Base-by-base conservation (phyloP, 140 eudicot genomes). In the Erigeron philadelphicus region DNA sequence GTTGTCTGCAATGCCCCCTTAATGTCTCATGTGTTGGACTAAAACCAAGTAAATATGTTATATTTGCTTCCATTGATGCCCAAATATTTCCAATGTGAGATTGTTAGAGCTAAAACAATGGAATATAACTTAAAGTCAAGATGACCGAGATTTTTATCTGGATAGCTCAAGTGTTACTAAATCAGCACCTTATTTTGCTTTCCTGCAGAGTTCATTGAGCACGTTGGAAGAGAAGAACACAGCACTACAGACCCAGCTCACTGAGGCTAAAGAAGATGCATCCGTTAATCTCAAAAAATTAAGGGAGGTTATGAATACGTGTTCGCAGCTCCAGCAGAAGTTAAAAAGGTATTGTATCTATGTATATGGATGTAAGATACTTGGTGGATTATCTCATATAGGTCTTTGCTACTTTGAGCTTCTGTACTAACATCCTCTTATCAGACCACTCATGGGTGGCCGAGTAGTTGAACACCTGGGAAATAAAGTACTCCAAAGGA, bases 181-280 rank as follows among this genome's bases (percentile, higher is more conserved):
- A 42, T 61, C 35, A 47, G 35, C 10, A 68, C 16, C 46, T 62
- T 44, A 15, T 52, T 79, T 74, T 7, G 15, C 8, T 64, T 54
- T 12, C 64, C 46, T 81, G 70, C 84, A 94, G 99, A 80, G 78
- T 79, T 87, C 97, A 68, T 75, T 94, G 73, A 78, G 66, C 65
- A 64, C 82, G 21, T 73, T 94, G 82, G 88, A 88, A 79, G 84
- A 81, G 75, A 94, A 87, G 78, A 94, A 89, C 58, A 67, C 81
- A 31, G 72, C 81, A 12, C 81, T 94, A 23, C 83, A 85, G 81
- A 68, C 60, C 70, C 91, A 89, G 64, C 95, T 89, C 67, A 75
- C 57, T 42, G 87, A 82, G 66, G 85, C 89, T 46, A 86, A 80
- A 78, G 81, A 89, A 75, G 95, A 94, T 60, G 81, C 84, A 55